Base-by-base conservation (phyloP, 306 rosid species). In the Sphenostylis stenocarpa region DNA sequence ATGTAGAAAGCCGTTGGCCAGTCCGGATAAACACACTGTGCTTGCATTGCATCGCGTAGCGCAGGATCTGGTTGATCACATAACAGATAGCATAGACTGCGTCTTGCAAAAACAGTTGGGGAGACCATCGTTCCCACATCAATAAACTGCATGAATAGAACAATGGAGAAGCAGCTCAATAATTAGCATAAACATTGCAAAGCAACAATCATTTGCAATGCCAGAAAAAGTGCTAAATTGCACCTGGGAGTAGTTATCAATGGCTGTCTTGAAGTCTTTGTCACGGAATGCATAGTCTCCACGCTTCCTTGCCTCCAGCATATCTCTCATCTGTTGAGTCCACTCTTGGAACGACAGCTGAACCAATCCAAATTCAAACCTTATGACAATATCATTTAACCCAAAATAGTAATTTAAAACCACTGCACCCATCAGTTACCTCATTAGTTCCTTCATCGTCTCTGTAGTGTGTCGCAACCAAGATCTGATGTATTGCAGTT, bases 321-420 rank as follows among this genome's bases (percentile, higher is more conserved):
- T 92, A 80, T 95, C 97, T 87, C 96, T 87, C 97, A 91, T 95
- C 82, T 91, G 98, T 84, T 95, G 97, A 61, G 99, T 95, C 99
- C 99, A 95, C 87, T 95, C 99, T 91, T 95, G 99, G 90, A 95
- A 95, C 15, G 99, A 95, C 84, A 95, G 86, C 99, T 95, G 89
- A 72, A 83, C 80, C 83, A 69, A 72, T 58, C 58, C 55, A 87
- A 76, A 83, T 43, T 75, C 72, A 74, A 83, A 86, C 39, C 23
- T 78, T 65, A 81, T 17, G 85, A 79, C 34, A 52, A n/a, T 45
- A 53, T 9, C 57, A 68, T 45, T 68, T 49, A 68, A 77, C 57
- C 69, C 78, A 36, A 65, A 80, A 53, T 38, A 47, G 73, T 39
- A 60, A 43, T 53, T 67, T 64, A 55, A 70, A 47, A 68, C 26